Conservation (phyloP, 768 basidiomycete genomes). For the Lyophyllum shimeji region DNA sequence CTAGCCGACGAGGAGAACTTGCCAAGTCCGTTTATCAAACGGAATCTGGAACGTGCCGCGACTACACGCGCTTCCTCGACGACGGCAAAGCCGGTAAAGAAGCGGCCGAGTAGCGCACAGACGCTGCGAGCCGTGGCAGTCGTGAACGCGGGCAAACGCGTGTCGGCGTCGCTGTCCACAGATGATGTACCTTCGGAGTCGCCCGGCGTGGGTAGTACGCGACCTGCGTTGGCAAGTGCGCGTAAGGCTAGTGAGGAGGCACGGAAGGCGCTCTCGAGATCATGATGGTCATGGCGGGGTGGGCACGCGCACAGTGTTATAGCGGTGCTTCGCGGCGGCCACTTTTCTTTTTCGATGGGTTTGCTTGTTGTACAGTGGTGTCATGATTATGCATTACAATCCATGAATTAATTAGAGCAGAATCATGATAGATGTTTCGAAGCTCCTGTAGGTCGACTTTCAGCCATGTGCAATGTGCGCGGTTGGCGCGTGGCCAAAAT, state of each 20-base stretch:
- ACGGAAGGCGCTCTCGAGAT: conserved; percentile 41
- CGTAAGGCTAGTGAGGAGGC: conserved; percentile 53
- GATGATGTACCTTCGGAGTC: conserved; percentile 13
- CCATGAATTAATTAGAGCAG: not conserved
- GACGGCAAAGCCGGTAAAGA: conserved; percentile 25
- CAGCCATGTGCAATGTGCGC: not conserved
- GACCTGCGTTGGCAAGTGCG: conserved; percentile 45
- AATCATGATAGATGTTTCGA: not conserved
- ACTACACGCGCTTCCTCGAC: conserved; percentile 4
- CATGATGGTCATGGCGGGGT: conserved; percentile 17
- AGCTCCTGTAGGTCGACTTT: not conserved
- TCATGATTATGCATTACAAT: not conserved
- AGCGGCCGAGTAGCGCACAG: conserved; percentile 51
- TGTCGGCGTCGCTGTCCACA: conserved; percentile 13
- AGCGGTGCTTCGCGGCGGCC: not conserved
- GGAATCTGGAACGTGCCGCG: conserved; percentile 27
- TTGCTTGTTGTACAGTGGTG: not conserved
- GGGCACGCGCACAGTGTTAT: too few species aligned
- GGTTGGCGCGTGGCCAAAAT: not conserved
- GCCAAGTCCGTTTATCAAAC: conserved; percentile 80
- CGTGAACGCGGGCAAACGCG: conserved; percentile 42
- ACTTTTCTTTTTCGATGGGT: not conserved
- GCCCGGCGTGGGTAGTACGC: conserved; percentile 15
- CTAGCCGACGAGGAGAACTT: conserved; percentile 80
- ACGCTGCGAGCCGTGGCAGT: conserved; percentile 61